A percentile compares a stretch with the other conserved stretches of the same genome.
Conservation (phyloP, 2,329 filamentous ascomycete genomes). For the Fusarium sp. region DNA sequence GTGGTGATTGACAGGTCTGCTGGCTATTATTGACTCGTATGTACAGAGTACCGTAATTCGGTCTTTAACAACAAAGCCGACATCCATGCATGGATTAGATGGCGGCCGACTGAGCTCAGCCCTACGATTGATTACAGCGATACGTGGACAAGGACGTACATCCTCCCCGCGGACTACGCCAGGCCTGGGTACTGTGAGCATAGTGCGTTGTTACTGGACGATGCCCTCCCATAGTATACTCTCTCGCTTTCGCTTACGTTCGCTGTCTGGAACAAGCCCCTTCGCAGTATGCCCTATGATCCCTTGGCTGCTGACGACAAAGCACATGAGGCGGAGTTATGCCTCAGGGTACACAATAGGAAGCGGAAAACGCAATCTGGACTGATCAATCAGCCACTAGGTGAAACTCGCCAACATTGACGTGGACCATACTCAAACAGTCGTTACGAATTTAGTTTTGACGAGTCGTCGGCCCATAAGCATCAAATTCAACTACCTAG, state of each 20-base stretch:
- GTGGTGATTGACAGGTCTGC: constrained; percentile 7
- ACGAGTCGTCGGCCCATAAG: neutral
- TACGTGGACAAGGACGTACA: constrained; percentile 23
- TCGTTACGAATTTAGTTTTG: constrained; percentile 5
- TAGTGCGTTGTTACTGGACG: constrained; percentile 13
- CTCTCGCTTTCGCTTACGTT: constrained; percentile 18
- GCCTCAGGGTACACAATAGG: constrained; percentile 5
- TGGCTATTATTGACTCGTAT: constrained; percentile 23
- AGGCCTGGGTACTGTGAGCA: neutral
- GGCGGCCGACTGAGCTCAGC: constrained; percentile 36
- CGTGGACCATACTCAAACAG: constrained; percentile 5
- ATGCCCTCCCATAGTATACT: neutral
- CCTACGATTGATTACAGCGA: constrained; percentile 24
- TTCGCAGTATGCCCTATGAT: constrained; percentile 9
- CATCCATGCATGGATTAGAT: neutral
- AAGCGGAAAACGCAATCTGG: constrained; percentile 27
- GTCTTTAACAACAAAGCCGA: constrained; percentile 14
- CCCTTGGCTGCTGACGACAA: constrained; percentile 16
- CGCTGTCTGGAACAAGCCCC: neutral
- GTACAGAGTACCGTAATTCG: constrained; percentile 7
- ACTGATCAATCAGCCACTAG: constrained; percentile 11
- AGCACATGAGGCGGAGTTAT: constrained; percentile 26
- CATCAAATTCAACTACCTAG: neutral
- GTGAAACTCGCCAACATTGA: constrained; percentile 2
- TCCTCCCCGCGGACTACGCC: constrained; percentile 3